Evolutionary conservation across 176 grass and related monocot genomes (phyloP).

Genomic region (Areca catechu): DNA sequence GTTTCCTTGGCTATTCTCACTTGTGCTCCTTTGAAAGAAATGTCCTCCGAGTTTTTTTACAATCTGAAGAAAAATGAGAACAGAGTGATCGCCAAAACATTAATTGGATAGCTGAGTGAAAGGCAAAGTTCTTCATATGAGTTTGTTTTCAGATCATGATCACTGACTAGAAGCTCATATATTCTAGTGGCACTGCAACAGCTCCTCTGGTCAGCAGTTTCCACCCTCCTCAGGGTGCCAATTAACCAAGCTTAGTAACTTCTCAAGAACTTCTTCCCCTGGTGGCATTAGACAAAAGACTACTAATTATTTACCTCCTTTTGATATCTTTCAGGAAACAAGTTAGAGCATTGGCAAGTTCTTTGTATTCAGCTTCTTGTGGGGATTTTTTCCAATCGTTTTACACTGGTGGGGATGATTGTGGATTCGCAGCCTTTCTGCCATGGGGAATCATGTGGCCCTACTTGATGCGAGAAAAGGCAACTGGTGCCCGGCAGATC

Average conservation of each 20-base stretch:
- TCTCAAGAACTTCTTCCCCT: neutral
- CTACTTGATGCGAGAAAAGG: conserved; percentile 62
- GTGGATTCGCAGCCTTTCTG: conserved; percentile 27
- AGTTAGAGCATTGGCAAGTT: conserved; percentile 38
- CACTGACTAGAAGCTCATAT: conserved; percentile 34
- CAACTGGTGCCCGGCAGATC: conserved; percentile 39
- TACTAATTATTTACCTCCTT: neutral
- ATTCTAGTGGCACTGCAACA: conserved; percentile 33
- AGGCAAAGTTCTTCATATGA: too few species aligned
- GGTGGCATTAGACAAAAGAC: neutral
- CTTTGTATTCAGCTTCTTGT: conserved; percentile 27
- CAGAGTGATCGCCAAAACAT: too few species aligned
- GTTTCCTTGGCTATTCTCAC: conserved; percentile 16
- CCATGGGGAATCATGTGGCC: conserved; percentile 84
- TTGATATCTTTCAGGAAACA: conserved; percentile 26
- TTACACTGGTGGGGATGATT: conserved; percentile 33
- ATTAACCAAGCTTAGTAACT: conserved; percentile 35
- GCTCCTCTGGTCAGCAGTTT: conserved; percentile 36
- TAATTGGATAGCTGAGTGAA: too few species aligned
- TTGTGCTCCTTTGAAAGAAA: conserved; percentile 12
- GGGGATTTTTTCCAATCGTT: conserved; percentile 42
- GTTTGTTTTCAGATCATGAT: conserved; percentile 32
- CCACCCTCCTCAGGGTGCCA: conserved; percentile 28
- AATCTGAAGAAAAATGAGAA: too few species aligned
- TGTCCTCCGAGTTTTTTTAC: neutral